phyloP scores from a whole-genome alignment of 192 early-diverging fungal genomes.

The Cetraspora pellucida region DNA sequence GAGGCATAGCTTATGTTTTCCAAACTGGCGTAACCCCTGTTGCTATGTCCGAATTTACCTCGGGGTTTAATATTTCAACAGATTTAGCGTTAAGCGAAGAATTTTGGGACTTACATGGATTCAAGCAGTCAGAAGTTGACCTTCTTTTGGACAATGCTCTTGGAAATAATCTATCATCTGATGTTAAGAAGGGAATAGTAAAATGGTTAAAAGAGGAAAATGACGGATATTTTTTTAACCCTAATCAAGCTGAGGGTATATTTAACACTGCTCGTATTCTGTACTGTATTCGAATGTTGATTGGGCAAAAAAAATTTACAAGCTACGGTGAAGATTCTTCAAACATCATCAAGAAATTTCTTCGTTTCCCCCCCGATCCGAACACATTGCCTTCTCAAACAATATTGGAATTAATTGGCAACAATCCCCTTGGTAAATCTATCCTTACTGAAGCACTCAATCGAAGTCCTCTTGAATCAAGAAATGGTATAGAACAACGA shows the following conservation, averaged over 20 bases:
- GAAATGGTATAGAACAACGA: conserved; percentile 2
- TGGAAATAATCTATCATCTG: conserved; percentile 7
- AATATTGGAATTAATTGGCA: conserved; percentile 11
- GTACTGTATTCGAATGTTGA: too few species aligned
- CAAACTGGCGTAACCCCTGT: conserved; percentile 27
- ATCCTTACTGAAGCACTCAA: conserved; percentile 10
- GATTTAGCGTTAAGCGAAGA: conserved; percentile 14
- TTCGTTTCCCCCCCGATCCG: neutral
- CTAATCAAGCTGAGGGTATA: conserved; percentile 1
- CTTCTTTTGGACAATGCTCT: conserved; percentile 20
- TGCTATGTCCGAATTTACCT: conserved; percentile 12
- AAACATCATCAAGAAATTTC: neutral
- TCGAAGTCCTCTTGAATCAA: neutral
- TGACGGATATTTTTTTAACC: conserved; percentile 24
- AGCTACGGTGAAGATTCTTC: neutral
- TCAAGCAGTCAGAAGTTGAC: conserved; percentile 27
- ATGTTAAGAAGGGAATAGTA: conserved; percentile 26
- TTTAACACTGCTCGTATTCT: too few species aligned
- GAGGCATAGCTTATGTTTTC: conserved; percentile 8
- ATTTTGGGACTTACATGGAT: conserved; percentile 30
- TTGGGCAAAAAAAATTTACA: neutral
- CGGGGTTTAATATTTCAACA: conserved; percentile 7
- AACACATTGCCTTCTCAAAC: neutral
- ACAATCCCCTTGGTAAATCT: conserved; percentile 18
- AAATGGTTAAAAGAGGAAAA: conserved; percentile 29